phyloP scores from a whole-genome alignment of 257 asterid species.

The Orobanche coerulescens region DNA sequence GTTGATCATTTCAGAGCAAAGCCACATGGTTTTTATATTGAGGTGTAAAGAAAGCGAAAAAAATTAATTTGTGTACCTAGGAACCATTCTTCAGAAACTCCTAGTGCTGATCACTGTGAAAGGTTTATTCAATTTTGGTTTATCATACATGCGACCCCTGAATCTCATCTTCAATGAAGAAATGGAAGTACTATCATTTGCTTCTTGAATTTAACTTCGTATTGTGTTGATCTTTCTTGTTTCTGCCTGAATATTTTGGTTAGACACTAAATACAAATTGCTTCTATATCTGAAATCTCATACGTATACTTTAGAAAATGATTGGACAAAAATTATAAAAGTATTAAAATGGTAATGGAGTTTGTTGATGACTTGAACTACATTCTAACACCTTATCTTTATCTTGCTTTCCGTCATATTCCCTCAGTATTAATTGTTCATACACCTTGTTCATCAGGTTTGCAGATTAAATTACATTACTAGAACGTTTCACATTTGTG shows the following conservation, averaged over 20 bases:
- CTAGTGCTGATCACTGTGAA: background rate
- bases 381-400: background rate
- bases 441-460: too few relatives aligned
- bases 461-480: too few relatives aligned
- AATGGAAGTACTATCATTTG: background rate
- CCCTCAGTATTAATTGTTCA: too few relatives aligned
- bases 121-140: background rate
- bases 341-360: background rate
- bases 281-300: slow-evolving; percentile 1
- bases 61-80: background rate
- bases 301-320: background rate
- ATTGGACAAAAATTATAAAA: background rate
- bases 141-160: background rate
- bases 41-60: too few relatives aligned
- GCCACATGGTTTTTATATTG: background rate
- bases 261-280: background rate
- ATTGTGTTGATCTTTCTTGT: background rate
- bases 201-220: background rate
- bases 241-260: slow-evolving; percentile 11
- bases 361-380: slow-evolving; percentile 16
- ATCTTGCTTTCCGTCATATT: background rate
- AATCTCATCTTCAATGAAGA: background rate
- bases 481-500: background rate
- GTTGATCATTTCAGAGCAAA: background rate
- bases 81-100: background rate